Evolutionary conservation across 768 basidiomycete genomes (phyloP), one percentile per base, ranked within the genome.

Genomic region (Naematelia encephala): DNA sequence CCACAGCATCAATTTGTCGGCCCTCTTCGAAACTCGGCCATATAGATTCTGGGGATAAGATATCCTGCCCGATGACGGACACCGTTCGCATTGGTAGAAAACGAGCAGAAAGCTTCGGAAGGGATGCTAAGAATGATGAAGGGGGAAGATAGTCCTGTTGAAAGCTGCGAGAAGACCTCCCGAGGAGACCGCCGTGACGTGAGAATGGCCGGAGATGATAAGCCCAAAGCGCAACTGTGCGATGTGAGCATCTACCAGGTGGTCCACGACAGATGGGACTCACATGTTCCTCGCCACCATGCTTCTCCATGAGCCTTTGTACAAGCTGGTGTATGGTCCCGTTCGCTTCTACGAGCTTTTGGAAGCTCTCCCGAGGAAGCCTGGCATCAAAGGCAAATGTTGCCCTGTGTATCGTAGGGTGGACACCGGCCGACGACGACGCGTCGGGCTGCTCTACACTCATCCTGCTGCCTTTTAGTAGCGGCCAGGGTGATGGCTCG

Each of bases 301-400:
- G 64, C 53, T 70, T 73, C 59, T 73, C 71, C 64, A 70, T 61
- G 5, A 73, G 46, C 13, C 71, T 48, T 55, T 69, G 66, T 14
- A 70, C 62, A 23, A 73, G 47, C 25, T 62, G 53, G 43, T 73
- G 71, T 12, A 73, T 60, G 2, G 66, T 60, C 16, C 71, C 71
- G 10, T 68, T 60, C 8, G 56, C 28, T 43, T 70, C 63, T 21
- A 67, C 61, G 28, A 73, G 66, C 57, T 61, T 62, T 44, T 42
- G 46, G 57, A 60, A 73, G 12, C 48, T 47, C 16, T 60, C 49
- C 29, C 66, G 55, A 12, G 71, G 43, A 12, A 73, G 34, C 10
- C 30, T 34, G 4, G 60, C 47, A 50, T 73, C 66, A 27, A 73
- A 63, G 3, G 69, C 66, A 52, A 73, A 70, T 3, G 55, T 62